Evolutionary conservation across 345 rosid genomes (phyloP), one percentile per base, ranked within the genome.

Genomic region (Populus davidiana): DNA sequence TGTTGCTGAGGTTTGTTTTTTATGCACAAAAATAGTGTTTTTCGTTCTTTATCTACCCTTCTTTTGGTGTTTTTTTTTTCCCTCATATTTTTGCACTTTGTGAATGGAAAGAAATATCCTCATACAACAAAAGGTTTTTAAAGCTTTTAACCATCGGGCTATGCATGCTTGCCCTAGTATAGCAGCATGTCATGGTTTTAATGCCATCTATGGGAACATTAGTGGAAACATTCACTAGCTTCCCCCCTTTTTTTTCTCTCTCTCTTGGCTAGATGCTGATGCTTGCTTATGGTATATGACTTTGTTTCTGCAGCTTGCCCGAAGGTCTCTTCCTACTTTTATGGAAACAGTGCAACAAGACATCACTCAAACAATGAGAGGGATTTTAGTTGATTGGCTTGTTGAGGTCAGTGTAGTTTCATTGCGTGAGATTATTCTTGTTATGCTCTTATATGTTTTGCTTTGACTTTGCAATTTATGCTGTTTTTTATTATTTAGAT

Each of bases 321-420:
- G 89, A 70, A 87, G 94, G 82, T 93, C 96, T 25, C 49, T 31
- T 69, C 81, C 90, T 41, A 79, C 76, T 81, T 93, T 79, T 82
- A 92, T 95, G 96, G 94, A 93, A 83, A 87, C 72, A 39, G 76
- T 78, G 25, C 98, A 95, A 81, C 87, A 64, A 54, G 98, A 96
- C 75, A 87, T 96, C 69, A 91, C 94, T 78, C 90, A 88, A 63
- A 87, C 87, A 79, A 96, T 96, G 99, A 82, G 99, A 3, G 97
- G 91, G 63, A 93, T 96, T 78, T 77, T 96, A 38, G 88, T 96
- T 76, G 97, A 96, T 84, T 96, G 99, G 99, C 99, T 96, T 85
- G 97, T 96, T 31, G 99, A 96, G 98, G 99, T 93, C 78, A 73
- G 83, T n/a, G 10, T 49, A 17, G 25, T 56, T 67, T 78, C 59